A percentile compares a stretch with the other conserved stretches of the same genome.
Evolutionary conservation across 2,329 filamentous ascomycete genomes (phyloP).

Genomic region (Lasiodiplodia theobromae): DNA sequence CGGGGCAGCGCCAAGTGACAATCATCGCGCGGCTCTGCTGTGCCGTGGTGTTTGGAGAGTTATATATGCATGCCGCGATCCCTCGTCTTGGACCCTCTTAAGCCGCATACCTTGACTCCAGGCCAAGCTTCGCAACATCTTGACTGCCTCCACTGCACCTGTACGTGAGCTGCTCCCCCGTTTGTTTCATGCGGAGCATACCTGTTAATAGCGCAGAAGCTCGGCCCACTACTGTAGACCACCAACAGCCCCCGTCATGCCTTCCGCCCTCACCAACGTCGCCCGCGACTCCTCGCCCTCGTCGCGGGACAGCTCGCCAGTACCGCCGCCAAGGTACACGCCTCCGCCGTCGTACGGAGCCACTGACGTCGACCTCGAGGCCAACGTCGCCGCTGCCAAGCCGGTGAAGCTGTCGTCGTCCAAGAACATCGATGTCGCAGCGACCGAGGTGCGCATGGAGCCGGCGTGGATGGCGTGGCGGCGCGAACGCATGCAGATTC

Average conservation of each 20-base stretch:
- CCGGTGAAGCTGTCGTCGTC: conserved; percentile 9
- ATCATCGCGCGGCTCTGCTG: neutral
- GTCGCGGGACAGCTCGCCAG: conserved; percentile 9
- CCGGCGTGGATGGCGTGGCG: conserved; percentile 25
- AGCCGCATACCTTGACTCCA: neutral
- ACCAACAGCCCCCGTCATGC: conserved; percentile 7
- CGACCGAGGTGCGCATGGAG: conserved; percentile 17
- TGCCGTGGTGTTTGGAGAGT: neutral
- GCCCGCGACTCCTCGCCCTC: conserved; percentile 8
- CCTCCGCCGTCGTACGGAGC: conserved; percentile 18
- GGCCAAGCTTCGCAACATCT: conserved; percentile 9
- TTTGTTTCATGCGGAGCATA: neutral
- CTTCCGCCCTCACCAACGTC: neutral
- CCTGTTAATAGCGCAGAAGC: conserved; percentile 5
- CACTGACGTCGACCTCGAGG: conserved; percentile 7
- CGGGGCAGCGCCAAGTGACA: neutral
- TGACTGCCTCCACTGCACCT: neutral
- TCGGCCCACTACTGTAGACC: neutral
- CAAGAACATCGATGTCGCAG: neutral
- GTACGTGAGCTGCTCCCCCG: neutral
- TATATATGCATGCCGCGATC: conserved; percentile 8
- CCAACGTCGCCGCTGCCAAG: neutral
- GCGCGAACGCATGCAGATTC: conserved; percentile 24
- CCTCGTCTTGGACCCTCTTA: neutral
- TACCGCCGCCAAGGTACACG: conserved; percentile 13